Base-by-base conservation (phyloP, 495 filamentous ascomycete genomes). In the Trichoderma orchidacearum region DNA sequence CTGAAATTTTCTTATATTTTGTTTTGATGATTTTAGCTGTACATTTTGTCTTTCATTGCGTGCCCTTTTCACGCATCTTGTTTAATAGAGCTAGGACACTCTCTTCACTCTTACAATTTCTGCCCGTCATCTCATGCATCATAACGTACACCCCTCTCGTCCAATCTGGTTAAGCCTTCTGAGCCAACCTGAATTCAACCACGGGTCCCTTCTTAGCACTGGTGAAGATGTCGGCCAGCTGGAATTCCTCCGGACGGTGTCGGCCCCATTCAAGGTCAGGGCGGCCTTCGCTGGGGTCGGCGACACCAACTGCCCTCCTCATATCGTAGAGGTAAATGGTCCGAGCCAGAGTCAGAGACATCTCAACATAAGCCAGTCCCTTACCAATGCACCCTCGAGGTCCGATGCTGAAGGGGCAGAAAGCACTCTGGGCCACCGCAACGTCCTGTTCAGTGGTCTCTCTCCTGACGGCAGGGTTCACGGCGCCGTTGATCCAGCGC, bases 311-410 rank as follows among this genome's bases (percentile, higher is more conserved):
- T 9, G 73, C 69, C 58, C 64, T 62, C 27, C 75, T 63, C 55
- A 81, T 31, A 55, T 80, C 76, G 57, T 77, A 79, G 61, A 70
- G 7, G 23, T 62, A 80, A 53, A 82, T 51, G 36, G 72, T 64
- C 9, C 78, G 59, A 25, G 74, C 78, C 28, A 80, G 56, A 13
- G 73, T 69, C 4, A 73, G 71, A 59, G 66, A 71, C 68, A 82
- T 71, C 64, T 77, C 74, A 32, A 77, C 62, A 56, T 78, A 80
- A 0, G 81, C 81, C 53, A 85, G 59, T 0, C 71, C 71, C 62
- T 81, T 82, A 1, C 81, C 83, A 23, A 85, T 76, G 57, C 83
- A 85, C 2, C 71, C 72, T 15, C 81, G 64, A 0, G 77, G 73
- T 0, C 83, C 82, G 38, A 81, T 62, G 3, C 71, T 75, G 60